phyloP scores from a whole-genome alignment of 1,284 basidiomycete species.

The Tilletiaria anomala region DNA sequence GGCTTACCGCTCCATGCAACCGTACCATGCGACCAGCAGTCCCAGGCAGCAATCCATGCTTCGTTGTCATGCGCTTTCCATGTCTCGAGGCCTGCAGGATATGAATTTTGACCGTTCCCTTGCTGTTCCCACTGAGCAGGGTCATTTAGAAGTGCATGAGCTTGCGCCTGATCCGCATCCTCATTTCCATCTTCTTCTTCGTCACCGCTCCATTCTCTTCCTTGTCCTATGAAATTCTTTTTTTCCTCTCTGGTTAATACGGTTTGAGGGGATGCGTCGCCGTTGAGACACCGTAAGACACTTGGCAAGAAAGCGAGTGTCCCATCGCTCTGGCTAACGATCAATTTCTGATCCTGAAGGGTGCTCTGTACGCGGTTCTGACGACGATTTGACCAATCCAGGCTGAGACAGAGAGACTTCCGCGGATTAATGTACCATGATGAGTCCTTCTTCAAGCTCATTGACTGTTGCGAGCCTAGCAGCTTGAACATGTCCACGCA shows the following conservation, averaged over 20 bases:
- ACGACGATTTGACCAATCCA: conserved; percentile 33
- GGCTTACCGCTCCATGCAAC: conserved; percentile 64
- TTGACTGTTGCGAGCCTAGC: not conserved
- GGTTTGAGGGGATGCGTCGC: not conserved
- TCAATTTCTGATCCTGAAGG: conserved; percentile 7
- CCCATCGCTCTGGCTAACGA: conserved; percentile 36
- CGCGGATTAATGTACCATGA: conserved; percentile 16
- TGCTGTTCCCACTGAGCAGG: conserved; percentile 1
- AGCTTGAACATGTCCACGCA: not conserved
- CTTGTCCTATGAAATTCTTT: no score
- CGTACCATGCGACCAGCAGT: conserved; percentile 51
- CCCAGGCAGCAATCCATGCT: conserved; percentile 84
- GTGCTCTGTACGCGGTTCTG: no score
- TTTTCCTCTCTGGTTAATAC: no score
- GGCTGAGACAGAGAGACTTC: conserved; percentile 26
- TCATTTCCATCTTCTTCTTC: conserved; percentile 9
- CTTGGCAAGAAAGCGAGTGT: conserved; percentile 25
- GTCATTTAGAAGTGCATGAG: not conserved
- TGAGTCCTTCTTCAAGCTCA: not conserved
- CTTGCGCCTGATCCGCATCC: conserved; percentile 5
- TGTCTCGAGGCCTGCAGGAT: conserved; percentile 14
- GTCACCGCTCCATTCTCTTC: no score
- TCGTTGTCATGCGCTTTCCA: conserved; percentile 90
- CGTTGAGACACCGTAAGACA: not conserved
- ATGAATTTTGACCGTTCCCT: not conserved